These are phyloP conservation scores for Prunus salicina DNA, from an alignment of 306 rosid species.

Conservation along the genomic window DNA sequence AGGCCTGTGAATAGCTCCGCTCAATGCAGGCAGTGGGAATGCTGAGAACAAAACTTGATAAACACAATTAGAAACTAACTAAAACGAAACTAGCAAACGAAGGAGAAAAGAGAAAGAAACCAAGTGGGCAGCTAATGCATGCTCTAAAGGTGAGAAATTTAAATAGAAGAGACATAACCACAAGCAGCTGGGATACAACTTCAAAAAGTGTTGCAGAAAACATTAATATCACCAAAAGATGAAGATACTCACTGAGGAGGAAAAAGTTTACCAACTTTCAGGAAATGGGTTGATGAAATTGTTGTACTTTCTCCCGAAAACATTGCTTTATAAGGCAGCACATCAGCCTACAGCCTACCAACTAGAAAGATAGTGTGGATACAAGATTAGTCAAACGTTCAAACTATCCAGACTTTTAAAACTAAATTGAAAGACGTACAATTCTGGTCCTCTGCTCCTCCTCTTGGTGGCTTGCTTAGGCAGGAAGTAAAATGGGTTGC, in stretches of 20 bases:
- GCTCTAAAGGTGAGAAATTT: background rate
- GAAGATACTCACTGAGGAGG: background rate
- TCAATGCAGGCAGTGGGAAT: background rate
- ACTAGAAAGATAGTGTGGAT: background rate
- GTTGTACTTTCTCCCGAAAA: background rate
- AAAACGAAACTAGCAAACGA: background rate
- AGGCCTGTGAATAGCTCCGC: too few species aligned
- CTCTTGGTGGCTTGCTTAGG: background rate
- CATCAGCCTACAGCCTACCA: background rate
- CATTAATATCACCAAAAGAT: background rate
- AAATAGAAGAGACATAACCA: background rate
- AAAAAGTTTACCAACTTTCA: background rate
- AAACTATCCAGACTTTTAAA: background rate
- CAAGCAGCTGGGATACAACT: background rate
- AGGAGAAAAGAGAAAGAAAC: background rate
- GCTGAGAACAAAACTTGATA: background rate
- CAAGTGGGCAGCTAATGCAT: background rate
- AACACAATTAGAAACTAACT: background rate
- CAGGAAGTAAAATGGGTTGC: background rate
- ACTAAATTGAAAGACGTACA: background rate
- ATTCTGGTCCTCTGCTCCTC: background rate
- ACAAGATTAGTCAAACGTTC: background rate
- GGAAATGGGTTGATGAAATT: background rate
- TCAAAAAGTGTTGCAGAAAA: background rate
- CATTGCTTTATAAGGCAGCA: background rate